These are phyloP conservation scores for Orbilia brochopaga DNA, from an alignment of 2,329 filamentous ascomycete species.

Conservation along the genomic window DNA sequence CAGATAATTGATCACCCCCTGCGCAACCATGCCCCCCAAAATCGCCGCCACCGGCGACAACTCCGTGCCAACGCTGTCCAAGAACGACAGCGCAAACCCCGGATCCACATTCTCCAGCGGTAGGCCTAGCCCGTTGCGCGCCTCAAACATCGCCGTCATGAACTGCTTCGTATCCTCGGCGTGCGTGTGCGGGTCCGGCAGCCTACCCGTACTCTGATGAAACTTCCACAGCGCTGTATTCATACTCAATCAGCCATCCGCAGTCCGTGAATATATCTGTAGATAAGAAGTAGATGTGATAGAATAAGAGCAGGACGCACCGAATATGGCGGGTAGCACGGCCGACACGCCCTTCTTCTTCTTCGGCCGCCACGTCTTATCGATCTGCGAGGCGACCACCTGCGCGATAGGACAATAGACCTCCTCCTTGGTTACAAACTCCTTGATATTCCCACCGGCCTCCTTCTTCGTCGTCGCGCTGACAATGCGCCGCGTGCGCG, in stretches of 20 bases:
- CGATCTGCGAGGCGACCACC: slow-evolving; percentile 51
- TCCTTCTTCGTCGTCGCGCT: slow-evolving; percentile 73
- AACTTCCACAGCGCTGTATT: slow-evolving; percentile 80
- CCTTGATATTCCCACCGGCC: slow-evolving; percentile 70
- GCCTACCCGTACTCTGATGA: slow-evolving; percentile 65
- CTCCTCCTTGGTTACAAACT: slow-evolving; percentile 90
- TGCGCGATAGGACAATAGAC: slow-evolving; percentile 77
- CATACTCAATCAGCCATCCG: too few relatives aligned
- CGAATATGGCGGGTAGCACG: slow-evolving; percentile 53
- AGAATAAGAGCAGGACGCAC: too few relatives aligned
- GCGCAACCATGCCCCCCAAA: slow-evolving; percentile 85
- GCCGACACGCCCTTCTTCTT: slow-evolving; percentile 52
- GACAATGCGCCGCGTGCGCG: slow-evolving; percentile 76
- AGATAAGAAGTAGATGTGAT: too few relatives aligned
- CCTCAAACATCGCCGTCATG: slow-evolving; percentile 76
- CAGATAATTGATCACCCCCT: slow-evolving; percentile 96
- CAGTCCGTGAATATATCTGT: too few relatives aligned
- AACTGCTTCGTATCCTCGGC: slow-evolving; percentile 74
- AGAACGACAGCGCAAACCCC: slow-evolving; percentile 63
- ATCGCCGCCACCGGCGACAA: slow-evolving; percentile 86
- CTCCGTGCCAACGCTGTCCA: slow-evolving; percentile 84
- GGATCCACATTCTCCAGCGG: slow-evolving; percentile 63
- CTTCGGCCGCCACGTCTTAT: slow-evolving; percentile 53
- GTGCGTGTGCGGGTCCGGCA: slow-evolving; percentile 63
- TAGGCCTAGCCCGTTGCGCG: slow-evolving; percentile 75